Base-by-base conservation (phyloP, 2,329 filamentous ascomycete species). In the Xylaria sp. region DNA sequence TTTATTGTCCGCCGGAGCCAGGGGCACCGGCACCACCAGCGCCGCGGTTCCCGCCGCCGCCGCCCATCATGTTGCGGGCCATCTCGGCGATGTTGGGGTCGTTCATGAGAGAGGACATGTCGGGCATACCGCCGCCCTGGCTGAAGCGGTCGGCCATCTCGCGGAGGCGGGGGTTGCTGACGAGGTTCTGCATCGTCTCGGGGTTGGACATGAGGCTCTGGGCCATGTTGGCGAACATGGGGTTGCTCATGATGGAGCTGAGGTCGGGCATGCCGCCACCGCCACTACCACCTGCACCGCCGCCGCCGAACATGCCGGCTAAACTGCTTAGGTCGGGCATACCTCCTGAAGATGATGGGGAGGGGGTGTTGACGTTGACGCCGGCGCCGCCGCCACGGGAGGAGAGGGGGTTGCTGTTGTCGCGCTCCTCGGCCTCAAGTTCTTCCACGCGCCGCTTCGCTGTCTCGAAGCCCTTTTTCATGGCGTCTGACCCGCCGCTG, bases 161-260 rank as follows among this genome's bases (percentile, higher is more conserved):
- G 60, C 92, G 86, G 65, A 98, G 80, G 65, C 89, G 87, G 2
- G 95, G 95, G 82, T 99, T 98, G 83, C 83, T 92, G 94, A 99
- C 97, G 61, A 99, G 79, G 77, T 93, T 95, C 75, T 83, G 86
- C 87, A 98, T 90, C 82, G 94, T 88, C 9, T 96, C 92, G 0
- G 95, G 95, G 80, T 99, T 97, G 80, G 88, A 92, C 95, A 98
- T 98, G 58, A 99, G 79, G 78, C 92, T 97, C 82, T 97, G 92
- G 4, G 95, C 95, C 93, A 98, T 97, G 80, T 86, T 91, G 53
- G 93, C 88, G 80, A 99, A 96, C 95, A 98, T 98, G 59, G 95
- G 95, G 82, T 98, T 99, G 83, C 83, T 93, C 93, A 98, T 96
- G 77, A 99, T 89, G 67, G 87, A 87, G 67, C 87, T 80, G 23